phyloP scores from a whole-genome alignment of 805 yeast genomes.

The Metschnikowia rubicola region DNA sequence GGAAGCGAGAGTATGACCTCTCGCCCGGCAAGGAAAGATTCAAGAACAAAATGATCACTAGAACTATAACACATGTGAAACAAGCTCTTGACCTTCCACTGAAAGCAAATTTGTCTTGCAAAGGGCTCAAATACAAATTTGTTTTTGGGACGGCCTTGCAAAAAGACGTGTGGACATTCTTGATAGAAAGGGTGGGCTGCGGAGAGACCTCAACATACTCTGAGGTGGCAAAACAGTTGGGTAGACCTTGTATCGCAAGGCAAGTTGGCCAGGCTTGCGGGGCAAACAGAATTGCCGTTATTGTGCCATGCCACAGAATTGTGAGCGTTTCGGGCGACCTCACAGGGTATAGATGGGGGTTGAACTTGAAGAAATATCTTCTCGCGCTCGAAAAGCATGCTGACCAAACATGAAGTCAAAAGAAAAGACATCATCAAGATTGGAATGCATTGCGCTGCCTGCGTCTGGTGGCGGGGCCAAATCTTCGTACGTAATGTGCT shows the following conservation, averaged over 20 bases:
- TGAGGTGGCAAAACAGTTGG: constrained; percentile 28
- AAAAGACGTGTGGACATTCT: constrained; percentile 34
- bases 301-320: constrained; percentile 46
- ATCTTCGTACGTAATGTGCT: constrained; percentile 4
- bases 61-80: not conserved
- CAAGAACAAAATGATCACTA: not conserved
- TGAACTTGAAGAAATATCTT: constrained; percentile 24
- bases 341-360: constrained; percentile 41
- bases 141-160: constrained; percentile 41
- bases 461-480: constrained; percentile 6
- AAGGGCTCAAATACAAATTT: constrained; percentile 8
- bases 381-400: constrained; percentile 9
- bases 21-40: constrained; percentile 8
- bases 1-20: not conserved
- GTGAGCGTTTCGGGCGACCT: constrained; percentile 27
- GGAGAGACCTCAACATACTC: constrained; percentile 33
- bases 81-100: constrained; percentile 8
- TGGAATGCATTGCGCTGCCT: not conserved
- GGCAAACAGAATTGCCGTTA: constrained; percentile 35
- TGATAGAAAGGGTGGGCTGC: constrained; percentile 20
- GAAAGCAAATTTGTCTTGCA: not conserved
- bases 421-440: constrained; percentile 9
- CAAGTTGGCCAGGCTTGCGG: constrained; percentile 42
- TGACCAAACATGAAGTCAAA: constrained; percentile 14
- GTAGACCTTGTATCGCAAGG: constrained; percentile 28